Evolutionary conservation across 306 rosid species (phyloP), one percentile per base, ranked within the genome.

Genomic region (Dicorynia guianensis): DNA sequence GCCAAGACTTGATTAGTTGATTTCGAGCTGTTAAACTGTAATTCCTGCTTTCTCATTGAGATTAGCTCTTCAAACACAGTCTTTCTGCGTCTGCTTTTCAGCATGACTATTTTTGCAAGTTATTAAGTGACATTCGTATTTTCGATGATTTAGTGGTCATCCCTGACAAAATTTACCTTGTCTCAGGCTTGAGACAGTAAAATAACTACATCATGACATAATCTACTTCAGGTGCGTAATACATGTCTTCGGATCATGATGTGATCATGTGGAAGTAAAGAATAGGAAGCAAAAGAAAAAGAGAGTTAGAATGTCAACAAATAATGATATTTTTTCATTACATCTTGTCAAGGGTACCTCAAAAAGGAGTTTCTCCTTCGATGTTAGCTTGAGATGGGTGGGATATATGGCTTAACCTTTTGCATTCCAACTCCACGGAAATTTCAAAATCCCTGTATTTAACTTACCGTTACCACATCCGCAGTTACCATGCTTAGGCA

Each of bases 401-500:
- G 54, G 50, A 34, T 33, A 17, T n/a, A 14, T 10, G 74, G 38
- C 52, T 15, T 47, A 18, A 53, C 48, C 57, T 53, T 44, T 62
- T 38, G 48, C 1, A 38, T 4, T 40, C 20, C 44, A 54, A 56
- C 64, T 53, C 19, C n/a, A 11, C n/a, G 20, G 36, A 25, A 48
- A 60, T 52, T 52, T 14, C 35, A 36, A 30, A 34, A 8, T 68
- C 48, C 38, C 69, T 50, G 77, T 63, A 49, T 12, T 35, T 18
- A 57, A 10, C 46, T 35, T 62, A 5, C 35, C 13, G 9, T 69
- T 72, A 74, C 75, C 67, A 56, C 53, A 43, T 34, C 50, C 57
- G 59, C 71, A 65, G 38, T 33, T 6, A 34, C 47, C 71, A 20
- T 54, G 64, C 63, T 56, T 74, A 50, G 64, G 71, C 55, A 40